Percentiles rank a stretch among this genome's conserved stretches.
Evolutionary conservation across 495 filamentous ascomycete genomes (phyloP).

Genomic region (Annulohypoxylon moriforme): DNA sequence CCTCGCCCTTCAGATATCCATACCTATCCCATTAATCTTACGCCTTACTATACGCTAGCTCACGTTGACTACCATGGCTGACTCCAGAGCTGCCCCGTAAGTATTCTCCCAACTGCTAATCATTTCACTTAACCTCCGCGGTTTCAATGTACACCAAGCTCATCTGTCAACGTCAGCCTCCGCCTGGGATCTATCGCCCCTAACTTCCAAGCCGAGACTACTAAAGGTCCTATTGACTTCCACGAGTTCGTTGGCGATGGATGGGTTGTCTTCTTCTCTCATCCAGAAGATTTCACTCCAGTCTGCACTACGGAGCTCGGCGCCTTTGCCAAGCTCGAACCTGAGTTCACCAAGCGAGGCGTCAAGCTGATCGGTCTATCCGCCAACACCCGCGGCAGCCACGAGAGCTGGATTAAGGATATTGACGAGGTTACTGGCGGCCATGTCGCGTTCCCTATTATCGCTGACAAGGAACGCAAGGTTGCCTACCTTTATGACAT

Average conservation of each 20-base stretch:
- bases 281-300: conserved; percentile 93
- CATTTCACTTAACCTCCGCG: not conserved
- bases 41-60: not conserved
- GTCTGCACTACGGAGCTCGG: conserved; percentile 99
- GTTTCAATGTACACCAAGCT: conserved; percentile 4
- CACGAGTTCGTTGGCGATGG: conserved; percentile 95
- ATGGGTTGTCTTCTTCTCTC: conserved; percentile 97
- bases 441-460: conserved; percentile 91
- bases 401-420: conserved; percentile 89
- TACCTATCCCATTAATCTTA: not conserved
- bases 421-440: conserved; percentile 91
- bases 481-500: conserved; percentile 95
- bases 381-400: conserved; percentile 76
- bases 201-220: conserved; percentile 94
- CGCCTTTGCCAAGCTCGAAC: conserved; percentile 96
- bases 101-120: not conserved
- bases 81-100: conserved; percentile 45
- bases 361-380: conserved; percentile 97
- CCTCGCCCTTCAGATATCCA: conserved; percentile 3
- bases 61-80: conserved; percentile 39
- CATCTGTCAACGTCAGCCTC: conserved; percentile 62
- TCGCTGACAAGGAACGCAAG: conserved; percentile 95
- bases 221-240: conserved; percentile 92
- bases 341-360: conserved; percentile 92
- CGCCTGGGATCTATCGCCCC: conserved; percentile 91